Base-by-base conservation (phyloP, 1,139 yeast genomes). In the Saccharomyces hybrid region DNA sequence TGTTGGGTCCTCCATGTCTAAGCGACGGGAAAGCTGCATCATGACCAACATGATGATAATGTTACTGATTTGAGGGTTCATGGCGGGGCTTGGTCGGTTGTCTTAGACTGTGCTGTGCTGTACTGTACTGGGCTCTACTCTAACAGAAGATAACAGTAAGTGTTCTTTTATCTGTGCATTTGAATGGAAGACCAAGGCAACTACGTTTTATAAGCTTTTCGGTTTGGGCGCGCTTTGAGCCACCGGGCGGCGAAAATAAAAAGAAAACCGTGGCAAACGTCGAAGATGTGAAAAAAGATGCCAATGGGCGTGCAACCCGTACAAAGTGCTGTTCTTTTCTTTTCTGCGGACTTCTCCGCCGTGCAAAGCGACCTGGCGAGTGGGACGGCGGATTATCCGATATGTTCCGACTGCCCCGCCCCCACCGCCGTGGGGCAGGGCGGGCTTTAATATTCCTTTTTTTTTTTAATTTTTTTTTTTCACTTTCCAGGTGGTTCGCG, bases 11-110 rank as follows among this genome's bases (percentile, higher is more conserved):
- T 91, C 98, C 75, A 91, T 84, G 73, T 93, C 95, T 62, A 93
- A 78, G 71, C 82, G 83, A 75, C 90, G 89, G 62, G 97, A 83
- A 60, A 90, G 86, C 75, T 93, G 98, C 97, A 91, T 93, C 90
- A 90, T 88, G 78, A 85, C 86, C 71, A 93, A 86, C 97, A 91
- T 91, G 81, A 93, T 76, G 65, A 79, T 88, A 67, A 93, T 76
- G 76, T 93, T 91, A 63, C 90, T 75, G 62, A 90, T 77, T 64
- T 96, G 96, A 52, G 99, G 95, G 70, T 88, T 88, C 87, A 88
- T 82, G 57, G 52, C 51, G 28, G 46, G 44, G 44, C 23, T 25
- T 19, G 27, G 46, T 1, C 28, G 46, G 26, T 8, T 32, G 19
- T 29, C 26, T 29, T 48, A 19, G 23, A 19, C 23, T 19, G 25